Percentiles rank a stretch among this genome's conserved stretches.
Evolutionary conservation across 176 grass and related monocot genomes (phyloP).

Genomic region (Raddia distichophylla): DNA sequence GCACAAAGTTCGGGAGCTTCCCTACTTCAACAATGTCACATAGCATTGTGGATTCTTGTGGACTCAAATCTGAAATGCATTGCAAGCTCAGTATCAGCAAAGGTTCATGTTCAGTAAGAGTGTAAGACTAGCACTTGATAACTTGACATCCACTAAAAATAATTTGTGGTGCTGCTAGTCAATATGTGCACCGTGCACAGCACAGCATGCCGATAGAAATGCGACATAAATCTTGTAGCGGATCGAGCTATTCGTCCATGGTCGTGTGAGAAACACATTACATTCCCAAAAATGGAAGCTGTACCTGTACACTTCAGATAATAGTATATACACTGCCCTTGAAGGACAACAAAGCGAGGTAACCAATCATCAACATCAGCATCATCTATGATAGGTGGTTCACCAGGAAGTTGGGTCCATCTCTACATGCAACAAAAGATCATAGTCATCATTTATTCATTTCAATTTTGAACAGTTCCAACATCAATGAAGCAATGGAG

Average conservation of each 20-base stretch:
- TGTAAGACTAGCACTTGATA: not conserved
- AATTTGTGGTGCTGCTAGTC: not conserved
- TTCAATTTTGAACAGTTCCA: not conserved
- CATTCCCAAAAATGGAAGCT: not conserved
- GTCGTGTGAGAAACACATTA: not conserved
- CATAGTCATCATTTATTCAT: not conserved
- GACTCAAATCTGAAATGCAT: constrained; percentile 71
- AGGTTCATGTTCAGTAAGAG: not conserved
- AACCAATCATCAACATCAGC: constrained; percentile 86
- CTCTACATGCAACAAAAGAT: constrained; percentile 47
- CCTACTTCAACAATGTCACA: constrained; percentile 73
- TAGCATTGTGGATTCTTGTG: constrained; percentile 76
- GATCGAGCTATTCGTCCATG: not conserved
- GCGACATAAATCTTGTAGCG: not conserved
- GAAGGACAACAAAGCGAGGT: constrained; percentile 87
- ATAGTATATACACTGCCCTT: constrained; percentile 83
- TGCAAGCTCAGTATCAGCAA: not conserved
- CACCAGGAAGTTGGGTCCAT: constrained; percentile 88
- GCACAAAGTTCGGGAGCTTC: constrained; percentile 55
- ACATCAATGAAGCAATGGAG: not conserved
- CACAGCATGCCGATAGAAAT: not conserved
- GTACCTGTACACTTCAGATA: constrained; percentile 93
- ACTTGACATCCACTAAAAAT: not conserved
- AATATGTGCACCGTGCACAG: not conserved
- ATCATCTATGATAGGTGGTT: constrained; percentile 95